phyloP scores from a whole-genome alignment of 805 yeast genomes.

The Millerago galiae region DNA sequence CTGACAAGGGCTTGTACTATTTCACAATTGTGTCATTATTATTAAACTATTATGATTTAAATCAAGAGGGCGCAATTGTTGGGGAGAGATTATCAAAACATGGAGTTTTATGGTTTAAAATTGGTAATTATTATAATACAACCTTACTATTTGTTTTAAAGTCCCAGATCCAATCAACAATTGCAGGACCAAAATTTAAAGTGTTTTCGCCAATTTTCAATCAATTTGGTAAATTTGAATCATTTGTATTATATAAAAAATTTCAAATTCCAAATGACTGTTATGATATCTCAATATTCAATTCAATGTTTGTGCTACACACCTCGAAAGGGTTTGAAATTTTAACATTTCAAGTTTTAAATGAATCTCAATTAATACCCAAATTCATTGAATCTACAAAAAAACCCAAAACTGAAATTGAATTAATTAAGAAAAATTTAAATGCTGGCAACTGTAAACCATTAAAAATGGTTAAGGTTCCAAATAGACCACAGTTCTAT shows the following conservation, averaged over 20 bases:
- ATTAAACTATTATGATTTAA: conserved; percentile 45
- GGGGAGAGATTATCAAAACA: conserved; percentile 46
- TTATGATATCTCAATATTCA: conserved; percentile 54
- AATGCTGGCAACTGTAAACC: conserved; percentile 38
- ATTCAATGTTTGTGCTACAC: conserved; percentile 60
- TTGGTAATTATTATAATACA: conserved; percentile 64
- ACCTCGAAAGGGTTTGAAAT: conserved; percentile 63
- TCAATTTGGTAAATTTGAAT: conserved; percentile 37
- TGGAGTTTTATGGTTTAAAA: conserved; percentile 52
- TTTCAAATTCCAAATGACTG: conserved; percentile 52
- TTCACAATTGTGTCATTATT: conserved; percentile 58
- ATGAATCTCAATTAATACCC: conserved; percentile 53
- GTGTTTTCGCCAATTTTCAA: conserved; percentile 53
- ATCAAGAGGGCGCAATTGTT: conserved; percentile 30
- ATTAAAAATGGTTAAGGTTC: conserved; percentile 57
- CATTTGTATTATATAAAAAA: conserved; percentile 38
- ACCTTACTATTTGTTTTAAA: conserved; percentile 52
- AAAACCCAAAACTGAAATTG: conserved; percentile 26
- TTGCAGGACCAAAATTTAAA: conserved; percentile 38
- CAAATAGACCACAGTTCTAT: conserved; percentile 45
- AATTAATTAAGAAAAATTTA: conserved; percentile 34
- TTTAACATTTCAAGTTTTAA: conserved; percentile 49
- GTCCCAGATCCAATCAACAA: conserved; percentile 35
- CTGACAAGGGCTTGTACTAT: conserved; percentile 53
- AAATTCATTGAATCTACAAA: conserved; percentile 27